Base-by-base conservation (phyloP, 495 filamentous ascomycete genomes). In the Astrothelium macrocarpum region DNA sequence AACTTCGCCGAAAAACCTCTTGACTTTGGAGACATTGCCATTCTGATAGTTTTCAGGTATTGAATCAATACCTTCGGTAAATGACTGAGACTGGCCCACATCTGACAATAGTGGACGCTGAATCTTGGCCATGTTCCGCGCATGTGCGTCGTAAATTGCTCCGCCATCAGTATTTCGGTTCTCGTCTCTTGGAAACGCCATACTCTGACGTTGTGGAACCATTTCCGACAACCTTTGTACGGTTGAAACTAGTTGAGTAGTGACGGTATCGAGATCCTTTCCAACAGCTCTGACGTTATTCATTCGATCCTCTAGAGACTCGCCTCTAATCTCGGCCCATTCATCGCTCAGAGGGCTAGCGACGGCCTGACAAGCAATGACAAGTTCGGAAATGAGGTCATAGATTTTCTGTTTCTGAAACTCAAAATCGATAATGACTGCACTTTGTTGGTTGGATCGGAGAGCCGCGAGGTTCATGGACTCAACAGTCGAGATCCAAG, bases 281-380 rank as follows among this genome's bases (percentile, higher is more conserved):
- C 86, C 83, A 63, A 90, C 87, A 31, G 81, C 78, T 49, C 87
- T 81, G 61, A 96, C 87, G 63, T 86, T 84, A 66, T 87, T 89
- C 39, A 98, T 71, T 42, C 93, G 84, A 65, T 91, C 90, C 65
- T 96, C 93, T n/a, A 98, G 79, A 18, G 92, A 89, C 70, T 93
- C 90, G 2, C 91, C 90, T n/a, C 92, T 85, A 14, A 89, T 77
- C 68, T 95, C 91, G 25, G 91, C 84, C 94, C 94, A 98, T 74
- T 98, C 94, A 72, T 98, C 94, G 12, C 87, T 89, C 32, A 98
- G 78, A 36, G 95, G 93, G 16, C 90, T 89, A 12, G 92, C 87
- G 12, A 97, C 86, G 9, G 85, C 84, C 73, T 97, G 93, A 72
- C 91, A 95, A 62, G 86, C 84, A 23, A 96, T 71, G 14, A 97